Percentiles rank a stretch among this genome's conserved stretches.
phyloP scores from a whole-genome alignment of 23 red algal species.

The Porphyridium purpureum region DNA sequence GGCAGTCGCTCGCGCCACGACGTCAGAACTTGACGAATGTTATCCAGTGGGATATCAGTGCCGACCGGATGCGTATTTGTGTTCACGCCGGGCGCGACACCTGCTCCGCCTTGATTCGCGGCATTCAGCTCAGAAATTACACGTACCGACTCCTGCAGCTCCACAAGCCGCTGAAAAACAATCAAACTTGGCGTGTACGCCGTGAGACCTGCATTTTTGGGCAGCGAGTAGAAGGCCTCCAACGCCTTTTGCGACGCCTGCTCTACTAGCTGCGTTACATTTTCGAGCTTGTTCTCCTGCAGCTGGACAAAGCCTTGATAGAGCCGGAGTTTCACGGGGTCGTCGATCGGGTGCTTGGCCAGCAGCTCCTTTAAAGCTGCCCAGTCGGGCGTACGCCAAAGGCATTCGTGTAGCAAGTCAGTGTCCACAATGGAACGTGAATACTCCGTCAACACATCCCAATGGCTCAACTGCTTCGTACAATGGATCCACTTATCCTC shows the following conservation, averaged over 20 bases:
- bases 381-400: slow-evolving; percentile 96
- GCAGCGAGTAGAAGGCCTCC: slow-evolving; percentile 30
- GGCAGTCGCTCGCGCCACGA: slow-evolving; percentile 79
- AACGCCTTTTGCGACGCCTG: slow-evolving; percentile 30
- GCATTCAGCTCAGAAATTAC: slow-evolving; percentile 81
- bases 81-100: too few relatives aligned
- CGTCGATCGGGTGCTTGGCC: slow-evolving; percentile 56
- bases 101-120: slow-evolving; percentile 1
- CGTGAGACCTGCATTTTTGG: slow-evolving; percentile 25
- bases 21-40: slow-evolving; percentile 47
- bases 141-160: slow-evolving; percentile 61
- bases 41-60: slow-evolving; percentile 64
- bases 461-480: slow-evolving; percentile 80
- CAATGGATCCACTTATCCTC: slow-evolving; percentile 88
- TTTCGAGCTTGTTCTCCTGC: slow-evolving; percentile 83
- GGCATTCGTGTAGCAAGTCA: slow-evolving; percentile 79
- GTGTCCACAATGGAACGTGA: slow-evolving; percentile 43
- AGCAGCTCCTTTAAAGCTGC: slow-evolving; percentile 75
- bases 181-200: slow-evolving; percentile 18
- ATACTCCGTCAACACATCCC: slow-evolving; percentile 91
- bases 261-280: slow-evolving; percentile 22
- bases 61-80: too few relatives aligned
- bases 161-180: slow-evolving; percentile 80
- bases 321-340: slow-evolving; percentile 50
- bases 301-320: slow-evolving; percentile 74